Percentiles rank a stretch among this genome's conserved stretches.
These are phyloP conservation scores for Xylaria cubensis DNA, from an alignment of 495 filamentous ascomycete genomes.

Conservation along the genomic window DNA sequence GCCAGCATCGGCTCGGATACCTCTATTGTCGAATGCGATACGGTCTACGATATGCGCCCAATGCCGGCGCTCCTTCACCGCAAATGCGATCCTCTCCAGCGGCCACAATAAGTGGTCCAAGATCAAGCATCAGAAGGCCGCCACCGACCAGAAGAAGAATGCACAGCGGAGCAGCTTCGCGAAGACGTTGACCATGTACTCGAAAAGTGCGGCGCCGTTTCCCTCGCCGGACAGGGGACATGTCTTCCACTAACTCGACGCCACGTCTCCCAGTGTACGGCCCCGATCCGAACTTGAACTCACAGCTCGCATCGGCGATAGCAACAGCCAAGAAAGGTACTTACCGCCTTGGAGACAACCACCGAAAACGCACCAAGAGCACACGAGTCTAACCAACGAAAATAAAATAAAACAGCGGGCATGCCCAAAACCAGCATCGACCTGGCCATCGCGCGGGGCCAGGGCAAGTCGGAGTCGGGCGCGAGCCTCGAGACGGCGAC, in stretches of 20 bases:
- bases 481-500: slow-evolving; percentile 74
- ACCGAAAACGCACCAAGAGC: background rate
- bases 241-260: slow-evolving; percentile 4
- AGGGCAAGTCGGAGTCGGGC: slow-evolving; percentile 77
- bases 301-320: slow-evolving; percentile 74
- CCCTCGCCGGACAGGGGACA: slow-evolving; percentile 16
- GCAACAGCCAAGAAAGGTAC: slow-evolving; percentile 78
- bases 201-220: slow-evolving; percentile 51
- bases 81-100: slow-evolving; percentile 56
- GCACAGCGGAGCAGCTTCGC: slow-evolving; percentile 51
- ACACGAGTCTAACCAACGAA: background rate
- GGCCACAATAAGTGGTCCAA: slow-evolving; percentile 95
- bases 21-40: slow-evolving; percentile 20
- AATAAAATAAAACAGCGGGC: slow-evolving; percentile 57
- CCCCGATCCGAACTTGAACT: slow-evolving; percentile 72
- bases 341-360: slow-evolving; percentile 32
- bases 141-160: slow-evolving; percentile 69
- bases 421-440: slow-evolving; percentile 87
- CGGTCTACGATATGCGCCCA: slow-evolving; percentile 45
- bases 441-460: slow-evolving; percentile 81
- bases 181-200: slow-evolving; percentile 59
- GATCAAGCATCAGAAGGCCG: slow-evolving; percentile 92
- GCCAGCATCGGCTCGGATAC: slow-evolving; percentile 19
- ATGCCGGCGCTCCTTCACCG: slow-evolving; percentile 61
- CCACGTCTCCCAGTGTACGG: slow-evolving; percentile 58